These are phyloP conservation scores for Sphenostylis stenocarpa DNA, from an alignment of 306 rosid species.

Conservation along the genomic window DNA sequence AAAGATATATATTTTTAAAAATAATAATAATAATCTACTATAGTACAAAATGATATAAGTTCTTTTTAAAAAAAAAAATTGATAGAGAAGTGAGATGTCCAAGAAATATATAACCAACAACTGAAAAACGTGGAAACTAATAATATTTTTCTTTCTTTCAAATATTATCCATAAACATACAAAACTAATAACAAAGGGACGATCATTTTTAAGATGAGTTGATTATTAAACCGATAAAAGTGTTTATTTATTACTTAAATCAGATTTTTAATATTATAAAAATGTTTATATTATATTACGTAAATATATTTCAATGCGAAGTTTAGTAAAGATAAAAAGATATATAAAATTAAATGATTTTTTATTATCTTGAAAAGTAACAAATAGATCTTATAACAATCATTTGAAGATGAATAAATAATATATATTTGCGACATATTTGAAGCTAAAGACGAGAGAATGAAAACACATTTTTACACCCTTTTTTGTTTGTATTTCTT, in stretches of 20 bases:
- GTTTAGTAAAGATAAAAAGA: background rate
- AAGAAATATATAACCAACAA: background rate
- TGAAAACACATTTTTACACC: background rate
- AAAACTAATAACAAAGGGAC: background rate
- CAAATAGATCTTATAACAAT: background rate
- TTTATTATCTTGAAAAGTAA: background rate
- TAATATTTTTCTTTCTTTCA: background rate
- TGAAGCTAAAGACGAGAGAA: background rate
- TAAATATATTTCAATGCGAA: background rate
- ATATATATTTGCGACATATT: background rate
- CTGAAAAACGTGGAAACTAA: background rate
- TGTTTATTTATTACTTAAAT: too few relatives aligned
- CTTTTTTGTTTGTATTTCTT: background rate
- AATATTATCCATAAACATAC: background rate
- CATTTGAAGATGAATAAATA: background rate
- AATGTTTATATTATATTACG: too few relatives aligned
- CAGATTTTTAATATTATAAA: too few relatives aligned
- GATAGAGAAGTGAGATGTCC: background rate
- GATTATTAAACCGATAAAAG: background rate
- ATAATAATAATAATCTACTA: too few relatives aligned
- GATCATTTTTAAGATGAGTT: background rate
- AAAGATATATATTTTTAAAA: too few relatives aligned
- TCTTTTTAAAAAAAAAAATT: too few relatives aligned
- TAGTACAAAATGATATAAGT: too few relatives aligned
- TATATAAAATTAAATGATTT: background rate